Base-by-base conservation (phyloP, 1,284 basidiomycete species). In the Apiotrichum porosum region DNA sequence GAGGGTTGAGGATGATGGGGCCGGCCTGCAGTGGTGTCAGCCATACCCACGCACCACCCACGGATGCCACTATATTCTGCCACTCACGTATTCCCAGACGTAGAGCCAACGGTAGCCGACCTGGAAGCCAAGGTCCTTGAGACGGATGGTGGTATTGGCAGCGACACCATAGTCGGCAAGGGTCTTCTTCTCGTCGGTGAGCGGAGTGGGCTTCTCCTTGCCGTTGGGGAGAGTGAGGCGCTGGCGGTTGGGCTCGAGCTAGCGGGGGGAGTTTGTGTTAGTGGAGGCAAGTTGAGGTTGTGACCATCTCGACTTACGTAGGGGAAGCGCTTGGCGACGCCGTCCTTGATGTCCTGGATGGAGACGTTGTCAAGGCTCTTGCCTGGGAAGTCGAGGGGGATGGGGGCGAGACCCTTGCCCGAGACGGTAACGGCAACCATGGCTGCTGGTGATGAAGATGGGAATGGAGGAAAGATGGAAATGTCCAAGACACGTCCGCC, bases 81-180 rank as follows among this genome's bases (percentile, higher is more conserved):
- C n/a, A 80, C 86, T 62, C 72, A 90, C 91, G 61, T 94, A 95
- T 90, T 95, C 91, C 47, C 86, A 77, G 39, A 94, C 67, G 69
- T 88, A 95, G 18, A 94, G 86, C 0, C 83, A 85, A 61, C 78
- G 80, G 87, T 91, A 95, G 51, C 82, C 80, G 42, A 93, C 77
- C 71, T 97, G 93, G 15, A 83, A 80, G 0, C 92, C 92, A 32
- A 95, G 75, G 72, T 97, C 92, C 72, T 94, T 94, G 56, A 92
- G 77, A 34, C 61, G 63, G 22, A 81, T 69, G 40, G 92, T 66
- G 44, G 83, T 81, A 15, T 78, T 80, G 22, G 82, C 79, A 3
- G 42, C 33, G 9, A 88, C 64, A 2, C 80, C 81, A 30, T 81
- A 79, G 22, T 80, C 79, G 9, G 68, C 71, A 23, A 93, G 71